A percentile compares a stretch with the other conserved stretches of the same genome.
These are phyloP conservation scores for Arachis hypogaea DNA, from an alignment of 306 rosid genomes.

Conservation along the genomic window DNA sequence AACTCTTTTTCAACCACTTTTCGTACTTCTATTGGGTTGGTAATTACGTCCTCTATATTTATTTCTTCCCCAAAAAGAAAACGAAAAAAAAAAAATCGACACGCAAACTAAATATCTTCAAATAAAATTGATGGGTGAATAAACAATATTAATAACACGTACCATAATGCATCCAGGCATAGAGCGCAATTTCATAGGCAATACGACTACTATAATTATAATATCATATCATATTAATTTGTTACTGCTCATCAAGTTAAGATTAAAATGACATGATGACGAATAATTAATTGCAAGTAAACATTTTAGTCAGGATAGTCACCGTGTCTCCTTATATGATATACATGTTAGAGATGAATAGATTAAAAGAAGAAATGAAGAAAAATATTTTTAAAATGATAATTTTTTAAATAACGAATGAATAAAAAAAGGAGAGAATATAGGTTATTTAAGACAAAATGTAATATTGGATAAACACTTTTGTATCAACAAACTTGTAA, in stretches of 20 bases:
- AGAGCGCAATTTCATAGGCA: not conserved
- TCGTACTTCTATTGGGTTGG: not conserved
- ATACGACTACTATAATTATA: not conserved
- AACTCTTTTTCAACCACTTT: constrained; percentile 17
- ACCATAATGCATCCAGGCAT: not conserved
- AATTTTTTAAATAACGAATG: too few species aligned
- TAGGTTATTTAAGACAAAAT: too few species aligned
- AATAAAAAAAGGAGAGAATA: too few species aligned
- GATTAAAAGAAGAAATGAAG: too few species aligned
- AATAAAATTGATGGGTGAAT: not conserved
- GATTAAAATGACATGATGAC: not conserved
- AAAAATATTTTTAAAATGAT: too few species aligned
- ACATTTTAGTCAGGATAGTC: too few species aligned
- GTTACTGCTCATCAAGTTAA: not conserved
- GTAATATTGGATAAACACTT: too few species aligned
- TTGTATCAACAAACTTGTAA: too few species aligned
- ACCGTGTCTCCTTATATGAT: too few species aligned
- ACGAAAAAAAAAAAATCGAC: not conserved
- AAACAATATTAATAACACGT: not conserved
- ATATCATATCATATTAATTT: not conserved
- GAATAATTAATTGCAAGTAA: not conserved
- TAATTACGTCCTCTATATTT: not conserved
- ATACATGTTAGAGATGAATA: too few species aligned
- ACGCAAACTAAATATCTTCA: not conserved
- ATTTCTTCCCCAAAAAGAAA: not conserved